Evolutionary conservation across 2,329 filamentous ascomycete genomes (phyloP), one percentile per base, ranked within the genome.

Genomic region (Bipolaris bicolor): DNA sequence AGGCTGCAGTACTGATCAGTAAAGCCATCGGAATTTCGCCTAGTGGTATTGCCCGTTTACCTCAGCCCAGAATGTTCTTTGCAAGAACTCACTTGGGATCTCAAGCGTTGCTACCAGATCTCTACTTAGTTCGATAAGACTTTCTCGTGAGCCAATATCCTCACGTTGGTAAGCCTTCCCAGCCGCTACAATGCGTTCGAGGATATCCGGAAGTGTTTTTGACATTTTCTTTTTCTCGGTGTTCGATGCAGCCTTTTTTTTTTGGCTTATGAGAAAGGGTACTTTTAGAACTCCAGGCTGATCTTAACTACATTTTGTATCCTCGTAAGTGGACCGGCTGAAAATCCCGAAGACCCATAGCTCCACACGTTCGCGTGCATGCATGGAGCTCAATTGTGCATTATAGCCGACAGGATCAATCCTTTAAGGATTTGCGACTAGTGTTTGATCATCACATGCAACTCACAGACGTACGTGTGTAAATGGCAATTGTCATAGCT

Each of bases 21-120:
- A 47, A 3, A 10, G 9, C 24, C 26, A 29, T 3, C 5, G 20
- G 15, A 15, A 3, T 29, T 9, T 34, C 24, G 11, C 20, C 2
- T 20, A 13, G 15, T 16, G 9, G 40, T 18, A 55, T 65, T 37
- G 62, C 67, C 58, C 45, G 24, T 26, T 26, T 26, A 79, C 77
- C 67, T 79, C 74, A 15, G 77, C 77, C 77, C 76, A 79, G 37
- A 76, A 76, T 41, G 70, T 78, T 16, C 71, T 66, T 57, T 72
- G 70, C 24, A 76, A 61, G 13, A 69, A 65, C 51, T 79, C 77
- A 52, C 75, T 77, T 0, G 78, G 77, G 11, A 78, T 71, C 49
- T 78, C 76, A 11, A 78, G 57, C 5, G 64, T 63, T 1, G 76
- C 66, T 45, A 77, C 68, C 16, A 79, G 62, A 6, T 72, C 68